Conservation (phyloP, 2,329 filamentous ascomycete species). For the Fusarium sp. region DNA sequence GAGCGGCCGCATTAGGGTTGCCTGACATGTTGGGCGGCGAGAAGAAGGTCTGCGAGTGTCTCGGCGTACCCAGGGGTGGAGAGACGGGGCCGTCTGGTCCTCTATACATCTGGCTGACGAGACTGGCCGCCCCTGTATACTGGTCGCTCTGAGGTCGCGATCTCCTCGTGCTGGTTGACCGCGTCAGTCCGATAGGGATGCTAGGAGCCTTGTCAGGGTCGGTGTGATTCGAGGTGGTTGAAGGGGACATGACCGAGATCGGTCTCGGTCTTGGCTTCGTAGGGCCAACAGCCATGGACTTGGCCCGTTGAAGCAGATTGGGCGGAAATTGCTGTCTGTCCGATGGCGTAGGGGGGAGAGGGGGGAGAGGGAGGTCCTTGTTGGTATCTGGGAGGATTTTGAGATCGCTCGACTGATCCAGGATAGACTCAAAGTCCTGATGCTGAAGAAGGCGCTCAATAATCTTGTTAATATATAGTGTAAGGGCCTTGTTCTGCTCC, state of each 20-base stretch:
- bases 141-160: constrained; percentile 69
- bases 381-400: constrained; percentile 62
- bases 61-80: constrained; percentile 63
- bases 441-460: constrained; percentile 94
- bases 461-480: constrained; percentile 98
- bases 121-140: constrained; percentile 68
- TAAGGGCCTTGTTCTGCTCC: constrained; percentile 96
- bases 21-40: constrained; percentile 57
- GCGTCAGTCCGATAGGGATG: constrained; percentile 71
- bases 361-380: constrained; percentile 87
- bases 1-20: constrained; percentile 59
- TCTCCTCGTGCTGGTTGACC: constrained; percentile 62
- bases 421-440: constrained; percentile 92
- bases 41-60: constrained; percentile 72
- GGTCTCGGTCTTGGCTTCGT: constrained; percentile 61
- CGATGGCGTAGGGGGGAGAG: constrained; percentile 72
- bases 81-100: constrained; percentile 71
- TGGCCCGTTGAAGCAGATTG: constrained; percentile 67
- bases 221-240: constrained; percentile 55
- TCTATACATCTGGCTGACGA: constrained; percentile 91
- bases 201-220: constrained; percentile 78
- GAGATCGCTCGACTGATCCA: constrained; percentile 76
- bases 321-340: constrained; percentile 50
- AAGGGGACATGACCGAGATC: constrained; percentile 63
- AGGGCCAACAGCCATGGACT: constrained; percentile 63